Evolutionary conservation across 2,329 filamentous ascomycete genomes (phyloP).

Genomic region (Alternaria viburni): DNA sequence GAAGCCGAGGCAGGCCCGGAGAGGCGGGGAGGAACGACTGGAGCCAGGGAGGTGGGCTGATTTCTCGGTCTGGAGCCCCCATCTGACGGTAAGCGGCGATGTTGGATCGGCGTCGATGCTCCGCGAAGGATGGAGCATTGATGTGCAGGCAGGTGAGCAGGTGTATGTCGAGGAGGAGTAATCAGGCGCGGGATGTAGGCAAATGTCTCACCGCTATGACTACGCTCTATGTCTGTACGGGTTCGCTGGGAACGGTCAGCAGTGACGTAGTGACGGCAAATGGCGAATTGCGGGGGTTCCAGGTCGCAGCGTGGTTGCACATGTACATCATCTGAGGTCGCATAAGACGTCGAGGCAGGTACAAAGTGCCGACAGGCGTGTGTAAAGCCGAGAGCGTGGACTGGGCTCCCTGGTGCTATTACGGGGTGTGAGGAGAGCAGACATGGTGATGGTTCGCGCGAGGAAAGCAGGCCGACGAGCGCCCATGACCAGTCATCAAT

Average conservation of each 20-base stretch:
- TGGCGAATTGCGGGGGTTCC: not conserved
- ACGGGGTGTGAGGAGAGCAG: not conserved
- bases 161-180: not conserved
- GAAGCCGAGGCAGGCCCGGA: slow-evolving; percentile 4
- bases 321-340: not conserved
- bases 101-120: not conserved
- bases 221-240: not conserved
- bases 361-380: slow-evolving; percentile 5
- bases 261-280: slow-evolving; percentile 2
- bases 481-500: not conserved
- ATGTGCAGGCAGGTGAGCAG: not conserved
- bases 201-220: not conserved
- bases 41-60: not conserved
- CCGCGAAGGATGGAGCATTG: not conserved
- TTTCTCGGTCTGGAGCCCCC: not conserved
- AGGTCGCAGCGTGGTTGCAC: not conserved
- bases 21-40: not conserved
- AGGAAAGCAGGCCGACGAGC: not conserved
- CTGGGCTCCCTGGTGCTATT: not conserved
- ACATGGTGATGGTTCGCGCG: not conserved
- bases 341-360: slow-evolving; percentile 2
- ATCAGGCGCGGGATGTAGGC: not conserved
- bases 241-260: not conserved
- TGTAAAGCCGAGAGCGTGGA: not conserved
- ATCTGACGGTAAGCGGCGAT: slow-evolving; percentile 1